Evolutionary conservation across 495 filamentous ascomycete species (phyloP), one percentile per base, ranked within the genome.

Genomic region (Immersiella caudata): DNA sequence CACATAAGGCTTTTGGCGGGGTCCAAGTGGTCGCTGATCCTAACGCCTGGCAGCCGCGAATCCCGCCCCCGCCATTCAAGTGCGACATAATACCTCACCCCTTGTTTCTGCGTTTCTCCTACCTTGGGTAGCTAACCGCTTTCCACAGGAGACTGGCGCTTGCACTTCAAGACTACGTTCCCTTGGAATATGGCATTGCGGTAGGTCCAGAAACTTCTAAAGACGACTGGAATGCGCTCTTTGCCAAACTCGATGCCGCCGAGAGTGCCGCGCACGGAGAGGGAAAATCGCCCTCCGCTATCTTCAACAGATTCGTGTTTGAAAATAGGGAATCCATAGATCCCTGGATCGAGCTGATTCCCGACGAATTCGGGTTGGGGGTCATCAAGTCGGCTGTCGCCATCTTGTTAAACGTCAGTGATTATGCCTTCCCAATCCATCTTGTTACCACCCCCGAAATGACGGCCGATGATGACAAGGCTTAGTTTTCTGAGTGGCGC

Each of bases 81-180:
- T 61, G 35, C 25, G 59, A n/a, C n/a, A 35, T 2, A 6, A 24
- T 24, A 18, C 50, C n/a, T n/a, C n/a, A n/a, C n/a, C n/a, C n/a
- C n/a, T n/a, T n/a, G n/a, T n/a, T n/a, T n/a, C n/a, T n/a, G n/a
- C n/a, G n/a, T n/a, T n/a, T n/a, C n/a, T n/a, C n/a, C n/a, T n/a
- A 63, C 14, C 58, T 36, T 36, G 1, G 36, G 2, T 59, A 59
- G 54, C 14, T 22, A 18, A 8, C 24, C 18, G 20, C 27, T 27
- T 16, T n/a, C n/a, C n/a, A n/a, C 40, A 64, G 61, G 40, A 25
- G 49, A 21, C 46, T 64, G 9, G 61, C 61, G 6, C 22, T 64
- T 40, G 61, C 61, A 21, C 46, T 64, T n/a, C 61, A 64, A 46
- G 61, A 64, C 20, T 64, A 64, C 33, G 61, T 52, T 24, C 61